Evolutionary conservation across 2,329 filamentous ascomycete genomes (phyloP).

Genomic region (Laburnicola sp.): DNA sequence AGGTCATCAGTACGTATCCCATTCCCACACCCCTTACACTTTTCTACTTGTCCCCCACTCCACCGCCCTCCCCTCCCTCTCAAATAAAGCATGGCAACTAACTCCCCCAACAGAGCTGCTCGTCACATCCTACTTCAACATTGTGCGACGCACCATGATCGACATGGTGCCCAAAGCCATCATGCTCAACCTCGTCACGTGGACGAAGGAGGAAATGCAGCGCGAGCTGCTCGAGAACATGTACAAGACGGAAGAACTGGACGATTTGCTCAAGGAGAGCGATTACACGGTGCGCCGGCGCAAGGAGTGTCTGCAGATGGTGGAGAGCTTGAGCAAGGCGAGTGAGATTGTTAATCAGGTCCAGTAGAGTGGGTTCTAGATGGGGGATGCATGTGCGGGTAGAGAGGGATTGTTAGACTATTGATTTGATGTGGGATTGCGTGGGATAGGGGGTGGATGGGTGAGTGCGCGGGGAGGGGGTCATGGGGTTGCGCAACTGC

Average conservation of each 20-base stretch:
- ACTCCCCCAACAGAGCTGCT: slow-evolving; percentile 69
- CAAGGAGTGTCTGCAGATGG: slow-evolving; percentile 99
- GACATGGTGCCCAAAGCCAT: slow-evolving; percentile 99
- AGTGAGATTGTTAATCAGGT: slow-evolving; percentile 92
- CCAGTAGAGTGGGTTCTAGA: slow-evolving; percentile 27
- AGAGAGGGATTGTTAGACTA: too few species aligned
- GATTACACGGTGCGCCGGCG: slow-evolving; percentile 93
- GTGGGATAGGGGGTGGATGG: too few species aligned
- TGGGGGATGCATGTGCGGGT: too few species aligned
- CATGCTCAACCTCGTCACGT: slow-evolving; percentile 95
- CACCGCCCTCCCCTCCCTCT: not conserved
- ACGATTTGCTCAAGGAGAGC: slow-evolving; percentile 95
- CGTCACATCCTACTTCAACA: slow-evolving; percentile 97
- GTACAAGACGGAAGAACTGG: slow-evolving; percentile 88
- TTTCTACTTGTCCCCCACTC: too few species aligned
- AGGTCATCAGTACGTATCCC: slow-evolving; percentile 83
- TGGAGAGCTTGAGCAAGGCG: slow-evolving; percentile 85
- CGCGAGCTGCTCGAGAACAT: slow-evolving; percentile 94
- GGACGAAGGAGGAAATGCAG: slow-evolving; percentile 98
- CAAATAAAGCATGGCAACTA: slow-evolving; percentile 15
- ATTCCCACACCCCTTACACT: not conserved
- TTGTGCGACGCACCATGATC: slow-evolving; percentile 97
- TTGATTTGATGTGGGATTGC: too few species aligned
- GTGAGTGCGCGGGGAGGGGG: too few species aligned
- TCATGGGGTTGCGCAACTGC: too few species aligned